Evolutionary conservation across 2,329 filamentous ascomycete species (phyloP).

Genomic region (Cadophora sp.): DNA sequence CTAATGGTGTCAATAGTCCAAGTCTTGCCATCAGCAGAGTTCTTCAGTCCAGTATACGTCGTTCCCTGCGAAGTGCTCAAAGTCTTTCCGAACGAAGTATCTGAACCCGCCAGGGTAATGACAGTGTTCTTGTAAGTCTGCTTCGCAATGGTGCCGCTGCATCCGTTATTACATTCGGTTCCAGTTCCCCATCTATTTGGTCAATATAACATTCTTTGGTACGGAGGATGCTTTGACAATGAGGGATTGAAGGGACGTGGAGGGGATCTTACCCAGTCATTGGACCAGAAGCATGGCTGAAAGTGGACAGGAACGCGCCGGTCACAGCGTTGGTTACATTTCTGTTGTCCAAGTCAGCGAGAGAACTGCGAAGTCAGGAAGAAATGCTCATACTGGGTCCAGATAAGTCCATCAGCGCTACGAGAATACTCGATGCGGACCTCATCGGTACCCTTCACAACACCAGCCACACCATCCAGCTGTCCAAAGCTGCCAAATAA

Average conservation of each 20-base stretch:
- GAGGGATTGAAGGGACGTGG: too few relatives aligned
- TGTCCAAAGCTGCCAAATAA: conserved; percentile 52
- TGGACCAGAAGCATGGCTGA: conserved; percentile 46
- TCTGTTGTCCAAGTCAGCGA: background rate
- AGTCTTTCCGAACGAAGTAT: conserved; percentile 43
- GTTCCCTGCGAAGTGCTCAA: conserved; percentile 42
- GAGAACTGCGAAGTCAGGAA: background rate
- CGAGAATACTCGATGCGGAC: conserved; percentile 43
- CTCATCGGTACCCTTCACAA: conserved; percentile 41
- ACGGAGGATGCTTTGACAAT: too few relatives aligned
- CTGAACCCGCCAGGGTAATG: conserved; percentile 47
- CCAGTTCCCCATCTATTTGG: conserved; percentile 46
- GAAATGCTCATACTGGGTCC: conserved; percentile 31
- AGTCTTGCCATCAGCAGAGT: conserved; percentile 46
- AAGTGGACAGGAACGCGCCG: conserved; percentile 45
- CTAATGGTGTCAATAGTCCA: conserved; percentile 48
- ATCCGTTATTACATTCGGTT: conserved; percentile 49
- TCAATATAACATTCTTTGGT: too few relatives aligned
- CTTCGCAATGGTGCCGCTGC: conserved; percentile 47
- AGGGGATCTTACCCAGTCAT: conserved; percentile 46
- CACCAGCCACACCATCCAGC: conserved; percentile 40
- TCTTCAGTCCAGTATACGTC: conserved; percentile 45
- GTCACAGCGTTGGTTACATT: conserved; percentile 47
- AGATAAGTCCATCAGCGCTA: conserved; percentile 33
- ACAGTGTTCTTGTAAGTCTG: conserved; percentile 49